Evolutionary conservation across 306 rosid genomes (phyloP), one percentile per base, ranked within the genome.

Genomic region (Quercus agrifolia): DNA sequence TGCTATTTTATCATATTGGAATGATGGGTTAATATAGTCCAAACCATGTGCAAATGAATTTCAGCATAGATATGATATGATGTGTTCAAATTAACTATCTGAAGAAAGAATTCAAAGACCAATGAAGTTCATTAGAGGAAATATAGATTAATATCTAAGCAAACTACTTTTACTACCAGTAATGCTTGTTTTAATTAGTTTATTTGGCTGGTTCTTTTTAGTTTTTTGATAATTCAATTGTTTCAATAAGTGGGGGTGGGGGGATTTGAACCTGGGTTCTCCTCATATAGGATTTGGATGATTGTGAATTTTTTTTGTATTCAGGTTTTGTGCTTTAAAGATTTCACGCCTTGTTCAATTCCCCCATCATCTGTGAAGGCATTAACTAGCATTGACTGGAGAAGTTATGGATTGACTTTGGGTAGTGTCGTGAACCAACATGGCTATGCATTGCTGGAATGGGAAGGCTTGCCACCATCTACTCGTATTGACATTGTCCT

Each of bases 321-420:
- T 77, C 94, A 96, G 98, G 94, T 91, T 84, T 57, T 90, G 72
- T 89, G 83, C 74, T 91, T 93, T 78, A 84, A 92, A 81, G 93
- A 93, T 77, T 96, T 91, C 72, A 83, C 88, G 70, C 88, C 90
- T 46, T 74, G 88, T 74, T 55, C 88, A 49, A 81, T 90, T 82
- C 73, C 93, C 30, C 85, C 73, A 25, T 83, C 92, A 72, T 77
- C 82, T 86, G 30, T 91, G 77, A 90, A 92, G 92, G 91, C 94
- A 44, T 79, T 95, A 84, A 81, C 76, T 74, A 66, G 87, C 84
- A 81, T 88, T 80, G 91, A 84, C 84, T 92, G 99, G 98, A 90
- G 82, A 84, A 82, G 86, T 80, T 91, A 90, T 82, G 99, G 99
- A 70, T 87, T 95, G 86, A 83, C 77, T 64, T 81, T 91, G 80